Evolutionary conservation across 1,284 basidiomycete genomes (phyloP), one percentile per base, ranked within the genome.

Genomic region (Ceratobasidium sp.): DNA sequence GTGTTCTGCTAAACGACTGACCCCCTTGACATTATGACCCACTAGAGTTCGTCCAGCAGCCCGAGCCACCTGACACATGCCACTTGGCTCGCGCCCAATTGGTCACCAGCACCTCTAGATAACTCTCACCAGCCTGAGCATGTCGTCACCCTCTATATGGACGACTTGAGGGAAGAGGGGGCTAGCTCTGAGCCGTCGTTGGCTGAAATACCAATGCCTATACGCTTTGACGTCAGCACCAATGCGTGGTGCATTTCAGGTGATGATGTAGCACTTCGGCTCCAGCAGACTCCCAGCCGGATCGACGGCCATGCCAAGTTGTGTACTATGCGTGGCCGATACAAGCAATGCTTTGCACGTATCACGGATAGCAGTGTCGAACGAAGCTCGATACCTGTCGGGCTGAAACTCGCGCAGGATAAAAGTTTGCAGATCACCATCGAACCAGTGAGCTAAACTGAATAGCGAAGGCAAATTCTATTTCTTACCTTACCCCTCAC

Each of bases 271-370:
- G 85, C 85, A 63, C 81, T 86, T 16, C 82, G 84, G 74, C 82
- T 92, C 29, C 91, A 92, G 80, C 79, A 80, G 4, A 85, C 88
- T 14, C 88, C 90, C 7, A 87, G 88, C 6, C 83, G 90, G 74
- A 89, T 92, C 74, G 91, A 92, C 80, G 91, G 91, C 27, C 88
- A 88, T 8, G 91, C 90, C 22, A 90, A 86, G 79, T 87, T 89
- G 37, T 91, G 86, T 77, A 87, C 87, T 4, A 83, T 88, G 81
- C 87, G 92, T 9, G 90, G 90, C 41, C 87, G 86, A 80, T 92
- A 88, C 79, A 85, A 88, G 61, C 91, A 93, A 77, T 85, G 87
- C 72, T 89, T 93, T 79, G 83, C 92, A 77, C 87, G 89, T 31
- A 84, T 92, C 31, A 84, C 86, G 6, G 82, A 83, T 31, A 85